These are phyloP conservation scores for Fistulinella prunicolor DNA, from an alignment of 768 basidiomycete genomes.

Conservation along the genomic window DNA sequence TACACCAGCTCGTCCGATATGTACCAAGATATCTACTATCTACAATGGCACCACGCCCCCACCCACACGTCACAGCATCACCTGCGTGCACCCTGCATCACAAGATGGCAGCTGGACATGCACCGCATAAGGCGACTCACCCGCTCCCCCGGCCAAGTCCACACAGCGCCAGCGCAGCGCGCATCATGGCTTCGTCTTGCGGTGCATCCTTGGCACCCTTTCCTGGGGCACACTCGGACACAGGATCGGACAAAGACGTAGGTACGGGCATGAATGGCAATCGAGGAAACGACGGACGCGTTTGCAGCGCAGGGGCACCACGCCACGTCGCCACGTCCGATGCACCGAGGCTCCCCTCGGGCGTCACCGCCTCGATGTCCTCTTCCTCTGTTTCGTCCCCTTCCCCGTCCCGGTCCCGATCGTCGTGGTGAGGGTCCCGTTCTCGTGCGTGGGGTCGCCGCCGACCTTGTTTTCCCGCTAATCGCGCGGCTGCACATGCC, in stretches of 20 bases:
- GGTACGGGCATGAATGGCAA: background rate
- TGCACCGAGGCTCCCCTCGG: conserved; percentile 48
- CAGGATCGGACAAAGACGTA: background rate
- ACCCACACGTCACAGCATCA: no score
- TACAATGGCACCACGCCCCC: no score
- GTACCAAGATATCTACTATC: no score
- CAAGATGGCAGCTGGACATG: background rate
- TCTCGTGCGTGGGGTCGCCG: no score
- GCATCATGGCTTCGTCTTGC: conserved; percentile 67
- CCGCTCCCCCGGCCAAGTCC: conserved; percentile 40
- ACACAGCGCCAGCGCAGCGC: conserved; percentile 65
- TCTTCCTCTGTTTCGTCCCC: conserved; percentile 61
- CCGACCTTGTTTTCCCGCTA: conserved; percentile 50
- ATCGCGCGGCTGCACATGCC: conserved; percentile 43
- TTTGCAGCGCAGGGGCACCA: background rate
- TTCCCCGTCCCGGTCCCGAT: no score
- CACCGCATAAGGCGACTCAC: conserved; percentile 5
- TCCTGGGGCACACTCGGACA: background rate
- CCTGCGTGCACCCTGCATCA: background rate
- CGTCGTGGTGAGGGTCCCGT: no score
- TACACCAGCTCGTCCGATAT: no score
- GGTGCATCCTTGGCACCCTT: conserved; percentile 13
- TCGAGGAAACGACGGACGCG: no score
- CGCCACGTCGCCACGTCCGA: conserved; percentile 42
- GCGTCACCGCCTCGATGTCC: conserved; percentile 63